Base-by-base conservation (phyloP, 2,329 filamentous ascomycete genomes). In the Lomentospora prolificans region DNA sequence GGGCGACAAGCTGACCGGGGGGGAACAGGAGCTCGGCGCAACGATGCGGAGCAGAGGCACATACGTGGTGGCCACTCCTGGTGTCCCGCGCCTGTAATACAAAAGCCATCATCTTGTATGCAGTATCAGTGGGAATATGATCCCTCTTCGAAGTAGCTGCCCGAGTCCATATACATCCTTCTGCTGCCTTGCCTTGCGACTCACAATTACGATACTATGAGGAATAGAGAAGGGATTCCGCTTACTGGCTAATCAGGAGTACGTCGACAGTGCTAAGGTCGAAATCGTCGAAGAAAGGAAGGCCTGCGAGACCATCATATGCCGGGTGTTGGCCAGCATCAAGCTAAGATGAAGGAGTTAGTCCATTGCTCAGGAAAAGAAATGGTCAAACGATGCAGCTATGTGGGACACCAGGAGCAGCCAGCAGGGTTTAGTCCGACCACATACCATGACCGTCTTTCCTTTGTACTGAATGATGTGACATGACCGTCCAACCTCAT, bases 381-480 rank as follows among this genome's bases (percentile, higher is more conserved):
- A 25, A 22, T 50, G 19, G 24, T n/a, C n/a, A n/a, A n/a, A n/a
- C n/a, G n/a, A n/a, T n/a, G n/a, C n/a, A n/a, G n/a, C n/a, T 12
- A 7, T 12, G 22, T 28, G 51, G 50, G 51, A 25, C 22, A 25
- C 28, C 41, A 39, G 48, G 22, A 39, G n/a, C 7, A 22, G 17
- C 25, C 8, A n/a, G 6, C 10, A 41, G 7, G 51, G 24, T 31
- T 30, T 3, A 19, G 27, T 52, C 17, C 51, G 51, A 17, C 19
- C 4, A 54, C 65, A 64, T 75, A 95, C 90, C 94, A 99, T 99
- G 62, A 99, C 90, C 4, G 92, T 97, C 72, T 99, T 99, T 59
- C 94, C 94, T 73, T 97, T 99, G 80, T 99, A 99, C 67, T 97
- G 90, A 58, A 99, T 85, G 64, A 99, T 96, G 69, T 99, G 94